Evolutionary conservation across 306 rosid species (phyloP), one percentile per base, ranked within the genome.

Genomic region (Medicago arabica): DNA sequence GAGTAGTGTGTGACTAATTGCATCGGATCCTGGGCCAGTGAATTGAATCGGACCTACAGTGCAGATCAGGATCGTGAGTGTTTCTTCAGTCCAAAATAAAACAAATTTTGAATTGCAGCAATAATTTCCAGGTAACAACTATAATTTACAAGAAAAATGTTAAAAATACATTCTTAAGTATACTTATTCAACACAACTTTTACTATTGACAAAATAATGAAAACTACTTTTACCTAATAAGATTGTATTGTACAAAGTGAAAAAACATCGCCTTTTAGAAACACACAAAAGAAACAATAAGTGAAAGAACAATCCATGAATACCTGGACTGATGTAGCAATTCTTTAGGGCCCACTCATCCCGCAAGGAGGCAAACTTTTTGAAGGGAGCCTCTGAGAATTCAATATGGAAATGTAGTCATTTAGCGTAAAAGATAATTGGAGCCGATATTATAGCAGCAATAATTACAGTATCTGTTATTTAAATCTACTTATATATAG

Each of bases 281-380:
- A 40, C 58, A 75, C 72, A 57, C 62, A 71, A 17, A 25, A 49
- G 64, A 76, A 49, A 47, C 18, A 57, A 41, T 6, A n/a, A 51
- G 38, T 53, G 49, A 7, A 44, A 66, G 50, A 72, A 70, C 50
- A 74, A 47, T 69, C 41, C 34, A 39, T 9, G 69, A 84, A 28
- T 73, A 96, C 99, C 99, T 58, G 99, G 98, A 80, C 99, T 90
- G 77, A 88, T 81, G 80, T 96, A 96, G 78, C 88, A 80, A 81
- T 96, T 96, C 85, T 90, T 90, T 76, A 90, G 62, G 78, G 99
- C 97, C 99, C 99, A 96, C 79, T 96, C 96, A 5, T 89, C 90
- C 66, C 99, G 85, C 83, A 85, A 31, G 43, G 96, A 92, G 28
- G 96, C 96, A 78, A 82, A 96, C 84, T 92, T 90, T 86, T 88